Conservation (phyloP, 805 yeast genomes). For the Kodamaea laetipori region DNA sequence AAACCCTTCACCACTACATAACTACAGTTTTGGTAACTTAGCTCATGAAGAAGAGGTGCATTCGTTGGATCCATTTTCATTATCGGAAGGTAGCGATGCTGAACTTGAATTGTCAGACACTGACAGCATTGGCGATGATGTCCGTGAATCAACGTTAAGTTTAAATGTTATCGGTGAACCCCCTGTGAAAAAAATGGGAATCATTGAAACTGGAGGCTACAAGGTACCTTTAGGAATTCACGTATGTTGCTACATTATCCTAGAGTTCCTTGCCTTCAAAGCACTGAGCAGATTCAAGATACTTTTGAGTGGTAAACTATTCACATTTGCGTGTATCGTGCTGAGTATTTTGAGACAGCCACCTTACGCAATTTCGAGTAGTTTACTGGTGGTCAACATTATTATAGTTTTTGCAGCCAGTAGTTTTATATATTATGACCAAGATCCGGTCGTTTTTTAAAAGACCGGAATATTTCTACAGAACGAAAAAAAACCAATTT, state of each 20-base stretch:
- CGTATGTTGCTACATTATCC: too few relatives aligned
- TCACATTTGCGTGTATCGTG: neutral
- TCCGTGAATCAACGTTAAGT: neutral
- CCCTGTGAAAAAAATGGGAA: neutral
- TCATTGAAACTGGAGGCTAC: neutral
- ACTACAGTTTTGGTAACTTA: neutral
- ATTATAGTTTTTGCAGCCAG: slow-evolving; percentile 5
- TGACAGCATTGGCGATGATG: neutral
- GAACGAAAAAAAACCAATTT: neutral
- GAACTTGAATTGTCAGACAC: neutral
- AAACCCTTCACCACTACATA: neutral
- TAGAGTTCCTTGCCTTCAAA: neutral
- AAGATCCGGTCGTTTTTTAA: slow-evolving; percentile 1
- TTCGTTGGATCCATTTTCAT: neutral
- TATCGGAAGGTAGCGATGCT: neutral
- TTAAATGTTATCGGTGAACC: neutral
- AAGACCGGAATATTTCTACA: neutral
- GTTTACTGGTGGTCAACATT: neutral
- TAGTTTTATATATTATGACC: neutral
- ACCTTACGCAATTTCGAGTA: neutral
- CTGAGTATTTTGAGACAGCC: neutral
- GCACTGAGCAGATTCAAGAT: neutral
- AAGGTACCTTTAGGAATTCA: neutral
- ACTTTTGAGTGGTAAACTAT: neutral
- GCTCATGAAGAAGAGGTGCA: neutral